phyloP scores from a whole-genome alignment of 2,329 filamentous ascomycete genomes.

The Botrytis fabae region DNA sequence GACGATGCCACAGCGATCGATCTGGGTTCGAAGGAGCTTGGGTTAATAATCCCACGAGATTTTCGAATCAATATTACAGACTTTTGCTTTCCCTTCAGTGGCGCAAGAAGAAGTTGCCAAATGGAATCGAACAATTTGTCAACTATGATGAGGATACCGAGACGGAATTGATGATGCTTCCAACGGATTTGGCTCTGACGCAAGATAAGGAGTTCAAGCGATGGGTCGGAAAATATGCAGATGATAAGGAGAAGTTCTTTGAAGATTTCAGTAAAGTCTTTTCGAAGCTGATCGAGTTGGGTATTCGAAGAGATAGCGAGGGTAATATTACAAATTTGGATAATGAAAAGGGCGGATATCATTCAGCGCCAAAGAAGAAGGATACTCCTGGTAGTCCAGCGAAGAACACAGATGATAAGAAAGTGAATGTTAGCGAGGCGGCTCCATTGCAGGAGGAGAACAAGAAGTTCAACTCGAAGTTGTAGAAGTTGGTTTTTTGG shows the following conservation, averaged over 20 bases:
- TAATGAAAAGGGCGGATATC: slow-evolving; percentile 57
- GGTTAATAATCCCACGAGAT: slow-evolving; percentile 59
- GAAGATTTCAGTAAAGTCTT: slow-evolving; percentile 59
- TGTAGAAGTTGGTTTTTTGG: slow-evolving; percentile 27
- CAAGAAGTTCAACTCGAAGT: slow-evolving; percentile 33
- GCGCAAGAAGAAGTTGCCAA: slow-evolving; percentile 54
- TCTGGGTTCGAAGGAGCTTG: slow-evolving; percentile 60
- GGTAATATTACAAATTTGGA: slow-evolving; percentile 57
- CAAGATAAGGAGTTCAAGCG: slow-evolving; percentile 53
- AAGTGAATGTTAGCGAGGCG: slow-evolving; percentile 42
- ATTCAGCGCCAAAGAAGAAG: slow-evolving; percentile 58
- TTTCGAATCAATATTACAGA: slow-evolving; percentile 58
- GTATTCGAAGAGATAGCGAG: slow-evolving; percentile 54
- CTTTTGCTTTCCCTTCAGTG: slow-evolving; percentile 53
- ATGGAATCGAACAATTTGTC: slow-evolving; percentile 57
- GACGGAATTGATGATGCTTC: slow-evolving; percentile 65
- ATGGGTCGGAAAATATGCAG: slow-evolving; percentile 60
- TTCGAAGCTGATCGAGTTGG: slow-evolving; percentile 60
- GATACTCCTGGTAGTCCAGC: slow-evolving; percentile 39
- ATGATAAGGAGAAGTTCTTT: slow-evolving; percentile 63
- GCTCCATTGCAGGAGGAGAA: slow-evolving; percentile 43
- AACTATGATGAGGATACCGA: slow-evolving; percentile 57
- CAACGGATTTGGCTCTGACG: slow-evolving; percentile 60
- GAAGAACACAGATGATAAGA: slow-evolving; percentile 39
- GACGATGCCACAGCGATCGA: slow-evolving; percentile 55